Base-by-base conservation (phyloP, 2,329 filamentous ascomycete species). In the Neonectria punicea region DNA sequence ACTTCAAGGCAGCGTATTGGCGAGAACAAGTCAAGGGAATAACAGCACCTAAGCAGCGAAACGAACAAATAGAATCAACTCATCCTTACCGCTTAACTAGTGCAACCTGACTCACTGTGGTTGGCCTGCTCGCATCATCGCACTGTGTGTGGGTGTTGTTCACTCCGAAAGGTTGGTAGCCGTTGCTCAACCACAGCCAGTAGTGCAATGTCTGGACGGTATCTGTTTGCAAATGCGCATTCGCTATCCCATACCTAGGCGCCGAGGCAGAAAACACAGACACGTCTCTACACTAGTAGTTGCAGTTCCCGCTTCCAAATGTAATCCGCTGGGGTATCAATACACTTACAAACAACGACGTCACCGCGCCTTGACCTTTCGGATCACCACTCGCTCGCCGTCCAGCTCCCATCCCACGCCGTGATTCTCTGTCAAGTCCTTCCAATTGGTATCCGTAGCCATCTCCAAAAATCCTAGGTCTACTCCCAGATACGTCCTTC, bases 331-430 rank as follows among this genome's bases (percentile, higher is more conserved):
- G 22, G 56, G 53, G 63, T 65, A 63, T 64, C 46, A 62, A 51
- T 59, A 53, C 58, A 51, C 43, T 60, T 36, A 53, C 61, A 58
- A 34, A 13, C 43, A 61, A 14, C 47, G 63, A 51, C 36, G 49
- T 77, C 72, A 82, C 70, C 78, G 79, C 51, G 78, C 80, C 74
- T 80, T 84, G 18, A 85, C 79, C 74, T 80, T 86, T 59, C 92
- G 87, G 75, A 98, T 95, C n/a, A 94, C 83, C 34, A 98, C 90
- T 73, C 82, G 91, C 47, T 86, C 84, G 5, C 87, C 90, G 44
- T 93, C 90, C 73, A 93, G 82, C 74, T 94, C 88, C 96, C 96
- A 99, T 0, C 94, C 94, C 1, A 98, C 91, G 3, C 89, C 89
- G 74, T 93, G 89, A 69, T 87, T 83, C 36, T 87, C 84, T 62